These are phyloP conservation scores for Rutidosis leptorrhynchoides DNA, from an alignment of 129 eudicot genomes.

Conservation along the genomic window DNA sequence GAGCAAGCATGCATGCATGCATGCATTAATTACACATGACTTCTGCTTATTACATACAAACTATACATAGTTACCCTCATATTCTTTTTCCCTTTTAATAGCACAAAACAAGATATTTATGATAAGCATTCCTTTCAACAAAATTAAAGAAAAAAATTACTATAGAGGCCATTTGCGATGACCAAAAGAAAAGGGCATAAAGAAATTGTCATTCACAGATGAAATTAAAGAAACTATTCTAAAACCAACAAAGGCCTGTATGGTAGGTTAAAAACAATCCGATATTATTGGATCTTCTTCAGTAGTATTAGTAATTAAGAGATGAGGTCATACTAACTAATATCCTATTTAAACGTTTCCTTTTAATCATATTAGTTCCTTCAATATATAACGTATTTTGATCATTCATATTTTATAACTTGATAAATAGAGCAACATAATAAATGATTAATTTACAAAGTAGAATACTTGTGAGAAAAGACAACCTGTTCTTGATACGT, in stretches of 20 bases:
- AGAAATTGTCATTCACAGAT: neutral
- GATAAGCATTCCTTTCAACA: too few relatives aligned
- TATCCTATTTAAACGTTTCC: neutral
- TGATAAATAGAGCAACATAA: constrained; percentile 5
- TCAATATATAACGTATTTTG: neutral
- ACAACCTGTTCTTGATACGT: constrained; percentile 84
- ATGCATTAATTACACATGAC: too few relatives aligned
- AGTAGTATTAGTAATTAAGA: neutral
- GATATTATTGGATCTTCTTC: neutral
- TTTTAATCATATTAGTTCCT: neutral
- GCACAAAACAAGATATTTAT: too few relatives aligned
- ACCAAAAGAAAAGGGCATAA: neutral
- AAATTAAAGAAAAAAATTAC: too few relatives aligned
- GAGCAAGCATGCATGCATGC: too few relatives aligned
- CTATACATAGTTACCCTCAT: too few relatives aligned
- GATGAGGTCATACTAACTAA: neutral
- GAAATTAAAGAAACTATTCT: too few relatives aligned
- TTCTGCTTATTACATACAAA: too few relatives aligned
- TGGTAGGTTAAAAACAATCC: neutral
- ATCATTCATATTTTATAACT: constrained; percentile 5
- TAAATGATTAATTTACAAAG: too few relatives aligned
- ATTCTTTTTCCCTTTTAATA: too few relatives aligned
- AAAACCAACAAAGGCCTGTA: too few relatives aligned
- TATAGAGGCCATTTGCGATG: neutral
- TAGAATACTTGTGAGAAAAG: constrained; percentile 5